Base-by-base conservation (phyloP, 176 grass and related monocot genomes). In the Rhipidocladum racemiflorum region DNA sequence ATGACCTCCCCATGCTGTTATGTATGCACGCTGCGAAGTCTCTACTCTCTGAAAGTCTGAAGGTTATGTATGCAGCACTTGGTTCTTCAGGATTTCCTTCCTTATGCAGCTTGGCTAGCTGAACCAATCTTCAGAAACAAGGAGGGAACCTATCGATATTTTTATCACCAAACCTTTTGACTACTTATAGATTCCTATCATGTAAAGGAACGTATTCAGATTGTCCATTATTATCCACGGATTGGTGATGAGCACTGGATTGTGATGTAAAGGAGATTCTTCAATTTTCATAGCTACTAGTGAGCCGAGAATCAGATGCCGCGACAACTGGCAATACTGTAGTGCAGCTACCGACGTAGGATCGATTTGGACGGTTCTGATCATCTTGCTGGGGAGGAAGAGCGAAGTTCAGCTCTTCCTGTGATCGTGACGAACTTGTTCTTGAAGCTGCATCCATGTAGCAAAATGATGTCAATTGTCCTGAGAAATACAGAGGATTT, bases 301-400 rank as follows among this genome's bases (percentile, higher is more conserved):
- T 82, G 88, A 80, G 39, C 86, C 12, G 12, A 40, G 92, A 89
- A 89, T 91, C 92, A 34, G 92, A 91, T 94, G 87, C 92, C 76
- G 70, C 74, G 67, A 15, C 50, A 68, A 32, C n/a, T 56, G 46
- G 65, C 39, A 42, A 71, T 60, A 17, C 36, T 8, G 29, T 1
- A 17, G 46, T 24, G 76, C 14, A 12, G 34, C 36, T 42, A 44
- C 25, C 6, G 56, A 50, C 30, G 39, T 69, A 51, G 56, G 77
- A 81, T 51, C 32, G 23, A 75, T 72, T 56, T n/a, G 17, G 17
- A 77, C n/a, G 23, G 76, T 51, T 28, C 29, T 61, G 40, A 40
- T 36, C n/a, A 6, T 64, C 23, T 51, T 43, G 43, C n/a, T 63
- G 45, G 30, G n/a, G 68, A 50, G 20, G 39, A 48, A 70, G 9